Percentiles rank a stretch among this genome's conserved stretches.
phyloP scores from a whole-genome alignment of 1,139 yeast species.

The Taphrina communis region DNA sequence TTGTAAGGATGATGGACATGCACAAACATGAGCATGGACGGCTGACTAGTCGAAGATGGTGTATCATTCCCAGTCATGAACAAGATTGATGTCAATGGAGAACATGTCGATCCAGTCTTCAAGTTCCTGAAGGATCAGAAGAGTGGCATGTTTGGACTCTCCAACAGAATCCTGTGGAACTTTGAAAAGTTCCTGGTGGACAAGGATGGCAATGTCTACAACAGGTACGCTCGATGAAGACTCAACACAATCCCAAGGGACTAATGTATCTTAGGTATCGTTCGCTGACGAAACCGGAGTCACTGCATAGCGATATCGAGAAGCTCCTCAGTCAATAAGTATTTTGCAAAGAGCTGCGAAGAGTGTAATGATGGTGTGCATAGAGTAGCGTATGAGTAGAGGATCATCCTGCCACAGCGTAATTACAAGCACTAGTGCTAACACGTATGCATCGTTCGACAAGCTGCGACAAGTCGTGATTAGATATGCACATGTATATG shows the following conservation, averaged over 20 bases:
- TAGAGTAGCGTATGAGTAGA: too few relatives aligned
- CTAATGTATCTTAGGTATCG: slow-evolving; percentile 54
- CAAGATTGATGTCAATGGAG: slow-evolving; percentile 89
- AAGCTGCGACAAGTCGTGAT: not conserved
- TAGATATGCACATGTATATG: not conserved
- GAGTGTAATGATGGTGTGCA: too few relatives aligned
- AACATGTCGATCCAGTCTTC: slow-evolving; percentile 78
- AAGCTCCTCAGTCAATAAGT: slow-evolving; percentile 33
- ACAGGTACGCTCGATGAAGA: slow-evolving; percentile 53
- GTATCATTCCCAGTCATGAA: slow-evolving; percentile 75
- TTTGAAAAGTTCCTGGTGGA: slow-evolving; percentile 63
- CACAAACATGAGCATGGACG: not conserved
- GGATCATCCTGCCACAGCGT: too few relatives aligned
- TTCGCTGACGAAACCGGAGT: slow-evolving; percentile 68
- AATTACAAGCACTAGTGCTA: too few relatives aligned
- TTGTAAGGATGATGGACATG: slow-evolving; percentile 49
- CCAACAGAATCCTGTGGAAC: slow-evolving; percentile 37
- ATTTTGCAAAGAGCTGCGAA: too few relatives aligned
- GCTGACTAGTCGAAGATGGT: slow-evolving; percentile 17
- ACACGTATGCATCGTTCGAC: not conserved
- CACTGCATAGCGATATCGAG: slow-evolving; percentile 42
- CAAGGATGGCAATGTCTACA: slow-evolving; percentile 71
- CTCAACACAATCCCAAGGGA: not conserved
- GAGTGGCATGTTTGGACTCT: slow-evolving; percentile 43
- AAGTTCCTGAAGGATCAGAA: slow-evolving; percentile 70